Evolutionary conservation across 2,329 filamentous ascomycete species (phyloP).

Genomic region (Nemania sp.): DNA sequence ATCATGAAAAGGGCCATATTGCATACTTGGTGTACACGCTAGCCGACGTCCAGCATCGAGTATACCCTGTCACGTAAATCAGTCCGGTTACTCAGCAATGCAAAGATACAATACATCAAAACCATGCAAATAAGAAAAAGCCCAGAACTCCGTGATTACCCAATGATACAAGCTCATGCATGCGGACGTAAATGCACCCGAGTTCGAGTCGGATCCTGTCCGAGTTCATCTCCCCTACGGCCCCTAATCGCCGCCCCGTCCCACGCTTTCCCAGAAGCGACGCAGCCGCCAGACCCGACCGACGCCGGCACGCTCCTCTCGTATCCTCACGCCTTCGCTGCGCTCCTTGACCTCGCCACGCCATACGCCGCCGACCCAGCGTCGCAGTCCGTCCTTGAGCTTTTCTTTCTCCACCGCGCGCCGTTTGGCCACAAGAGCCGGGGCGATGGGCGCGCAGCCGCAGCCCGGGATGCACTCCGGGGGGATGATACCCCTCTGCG

Average conservation of each 20-base stretch:
- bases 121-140: too few species aligned
- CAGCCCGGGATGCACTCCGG: conserved; percentile 53
- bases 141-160: too few species aligned
- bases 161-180: too few species aligned
- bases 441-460: conserved; percentile 55
- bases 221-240: not conserved
- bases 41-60: too few species aligned
- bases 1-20: too few species aligned
- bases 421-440: conserved; percentile 64
- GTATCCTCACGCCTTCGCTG: conserved; percentile 50
- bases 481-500: conserved; percentile 66
- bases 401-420: conserved; percentile 67
- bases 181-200: not conserved
- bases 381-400: conserved; percentile 67
- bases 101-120: too few species aligned
- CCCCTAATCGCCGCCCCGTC: conserved; percentile 39
- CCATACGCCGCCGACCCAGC: conserved; percentile 66
- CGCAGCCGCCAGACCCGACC: conserved; percentile 64
- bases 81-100: too few species aligned
- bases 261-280: conserved; percentile 68
- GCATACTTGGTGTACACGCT: too few species aligned
- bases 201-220: not conserved
- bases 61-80: too few species aligned
- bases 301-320: conserved; percentile 55
- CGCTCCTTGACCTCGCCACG: conserved; percentile 54